Evolutionary conservation across 2,329 filamentous ascomycete species (phyloP).

Genomic region (Colletotrichum orbiculare): DNA sequence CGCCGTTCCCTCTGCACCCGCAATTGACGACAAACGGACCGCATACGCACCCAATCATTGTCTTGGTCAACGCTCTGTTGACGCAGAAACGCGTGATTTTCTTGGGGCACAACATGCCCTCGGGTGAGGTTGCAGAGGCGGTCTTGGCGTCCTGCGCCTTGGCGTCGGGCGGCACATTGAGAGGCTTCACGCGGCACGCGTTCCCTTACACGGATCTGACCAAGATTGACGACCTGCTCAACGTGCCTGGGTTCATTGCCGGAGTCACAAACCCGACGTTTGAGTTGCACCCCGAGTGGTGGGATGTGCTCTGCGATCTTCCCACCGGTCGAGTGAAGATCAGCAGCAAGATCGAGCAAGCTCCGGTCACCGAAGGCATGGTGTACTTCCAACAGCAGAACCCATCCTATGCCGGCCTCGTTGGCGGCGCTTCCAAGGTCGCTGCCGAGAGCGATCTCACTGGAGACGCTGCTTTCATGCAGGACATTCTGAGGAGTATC

Average conservation of each 20-base stretch:
- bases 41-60: constrained; percentile 92
- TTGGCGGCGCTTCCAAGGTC: constrained; percentile 54
- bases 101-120: constrained; percentile 92
- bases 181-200: constrained; percentile 94
- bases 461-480: constrained; percentile 90
- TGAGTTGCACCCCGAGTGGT: constrained; percentile 95
- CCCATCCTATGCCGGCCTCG: constrained; percentile 63
- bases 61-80: constrained; percentile 91
- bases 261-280: constrained; percentile 98
- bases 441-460: constrained; percentile 72
- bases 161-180: constrained; percentile 89
- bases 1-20: constrained; percentile 86
- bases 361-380: constrained; percentile 85
- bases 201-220: constrained; percentile 98
- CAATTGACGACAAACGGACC: constrained; percentile 94
- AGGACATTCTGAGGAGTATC: constrained; percentile 85
- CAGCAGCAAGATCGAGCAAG: constrained; percentile 84
- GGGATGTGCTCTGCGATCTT: constrained; percentile 95
- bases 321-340: constrained; percentile 95
- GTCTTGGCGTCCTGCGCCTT: constrained; percentile 96
- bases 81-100: constrained; percentile 98
- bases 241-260: constrained; percentile 96
- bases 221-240: constrained; percentile 95
- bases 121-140: constrained; percentile 96
- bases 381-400: constrained; percentile 89